Evolutionary conservation across 1,284 basidiomycete species (phyloP), one percentile per base, ranked within the genome.

Genomic region (Tausonia pullulans): DNA sequence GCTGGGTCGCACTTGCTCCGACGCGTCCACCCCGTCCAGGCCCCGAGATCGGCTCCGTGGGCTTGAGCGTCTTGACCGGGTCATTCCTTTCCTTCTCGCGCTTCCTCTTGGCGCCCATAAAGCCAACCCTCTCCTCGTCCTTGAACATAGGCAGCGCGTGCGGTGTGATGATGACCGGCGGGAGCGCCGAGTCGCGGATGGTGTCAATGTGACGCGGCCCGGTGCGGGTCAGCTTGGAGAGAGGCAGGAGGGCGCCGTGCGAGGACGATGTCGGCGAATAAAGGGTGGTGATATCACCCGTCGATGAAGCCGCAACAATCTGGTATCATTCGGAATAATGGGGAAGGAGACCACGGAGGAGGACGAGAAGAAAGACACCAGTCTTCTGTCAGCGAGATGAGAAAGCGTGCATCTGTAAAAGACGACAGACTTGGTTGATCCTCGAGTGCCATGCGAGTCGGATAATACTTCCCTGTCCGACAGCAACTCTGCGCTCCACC

Each of bases 361-460:
- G 44, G 9, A 41, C 45, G 46, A 11, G 50, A 40, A 2, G 41
- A 13, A 14, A n/a, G 39, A 27, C 48, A 5, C 11, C 7, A 14
- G 14, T 60, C 45, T 11, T 9, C 9, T 13, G 14, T 40, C 27
- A 54, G 14, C 57, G 57, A 52, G 40, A 48, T 6, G 39, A 56
- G n/a, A 27, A 13, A 27, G 27, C 27, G 27, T 27, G 27, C 27
- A 27, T 27, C 27, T 27, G 27, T 27, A 27, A 56, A 48, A 39
- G 16, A 27, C 2, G 0, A 71, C 84, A 69, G 69, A 88, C 88
- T 82, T 97, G 94, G 78, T 97, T 97, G 79, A 97, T 96, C 75
- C 90, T 89, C n/a, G 90, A 85, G 77, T 96, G 94, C 93, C 93
- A 97, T 44, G 83, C 77, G 1, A 96, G 88, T 70, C 86, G 87